These are phyloP conservation scores for Xanthoceras sorbifolium DNA, from an alignment of 345 rosid genomes.

Conservation along the genomic window DNA sequence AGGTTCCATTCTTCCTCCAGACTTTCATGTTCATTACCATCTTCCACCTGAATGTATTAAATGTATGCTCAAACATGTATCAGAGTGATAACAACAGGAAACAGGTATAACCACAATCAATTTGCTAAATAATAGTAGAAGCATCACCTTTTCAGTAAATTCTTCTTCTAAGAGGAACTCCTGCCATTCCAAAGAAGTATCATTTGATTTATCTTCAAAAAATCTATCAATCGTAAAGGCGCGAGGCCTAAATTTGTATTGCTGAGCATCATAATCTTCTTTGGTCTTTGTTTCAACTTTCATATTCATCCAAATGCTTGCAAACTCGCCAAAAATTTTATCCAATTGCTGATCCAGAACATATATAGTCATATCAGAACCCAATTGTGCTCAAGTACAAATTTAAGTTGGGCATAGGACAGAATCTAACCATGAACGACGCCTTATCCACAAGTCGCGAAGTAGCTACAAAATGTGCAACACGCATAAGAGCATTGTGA, in stretches of 20 bases:
- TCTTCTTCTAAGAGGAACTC: conserved; percentile 71
- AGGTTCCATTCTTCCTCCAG: conserved; percentile 73
- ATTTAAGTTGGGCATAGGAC: conserved; percentile 21
- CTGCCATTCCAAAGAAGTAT: conserved; percentile 75
- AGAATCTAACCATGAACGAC: conserved; percentile 64
- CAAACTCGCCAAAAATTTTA: conserved; percentile 58
- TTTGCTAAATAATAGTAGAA: conserved; percentile 19
- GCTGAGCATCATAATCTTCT: conserved; percentile 58
- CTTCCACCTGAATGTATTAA: conserved; percentile 48
- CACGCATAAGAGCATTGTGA: conserved; percentile 59
- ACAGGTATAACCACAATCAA: conserved; percentile 5
- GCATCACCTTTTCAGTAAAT: conserved; percentile 48
- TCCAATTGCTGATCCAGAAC: conserved; percentile 58
- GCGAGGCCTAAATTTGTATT: conserved; percentile 76
- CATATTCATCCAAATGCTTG: conserved; percentile 74
- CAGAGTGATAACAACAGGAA: background rate
- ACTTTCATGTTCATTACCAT: conserved; percentile 41
- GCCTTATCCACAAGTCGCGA: conserved; percentile 54
- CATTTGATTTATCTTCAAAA: conserved; percentile 72
- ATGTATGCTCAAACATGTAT: conserved; percentile 12
- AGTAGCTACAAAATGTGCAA: conserved; percentile 61
- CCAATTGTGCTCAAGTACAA: background rate
- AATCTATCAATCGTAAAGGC: conserved; percentile 70
- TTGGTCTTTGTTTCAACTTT: conserved; percentile 63
- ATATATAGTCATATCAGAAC: conserved; percentile 30